A percentile compares a stretch with the other conserved stretches of the same genome.
These are phyloP conservation scores for Triticum aestivum DNA, from an alignment of 176 grass and related monocot genomes.

Conservation along the genomic window DNA sequence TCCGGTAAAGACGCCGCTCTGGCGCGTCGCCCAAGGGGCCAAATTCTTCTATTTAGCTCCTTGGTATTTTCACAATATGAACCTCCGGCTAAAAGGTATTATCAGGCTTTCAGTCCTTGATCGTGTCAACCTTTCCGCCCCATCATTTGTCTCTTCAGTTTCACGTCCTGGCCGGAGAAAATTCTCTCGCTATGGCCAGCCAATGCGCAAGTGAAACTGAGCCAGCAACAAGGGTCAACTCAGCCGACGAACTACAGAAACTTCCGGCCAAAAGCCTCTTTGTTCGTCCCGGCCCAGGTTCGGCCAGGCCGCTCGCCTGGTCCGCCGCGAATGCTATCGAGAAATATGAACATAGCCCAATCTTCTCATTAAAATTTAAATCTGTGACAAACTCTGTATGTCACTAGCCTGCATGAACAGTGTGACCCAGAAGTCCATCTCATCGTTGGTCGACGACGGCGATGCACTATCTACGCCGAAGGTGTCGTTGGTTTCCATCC, in stretches of 20 bases:
- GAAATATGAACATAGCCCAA: neutral
- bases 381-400: constrained; percentile 41
- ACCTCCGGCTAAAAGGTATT: too few relatives aligned
- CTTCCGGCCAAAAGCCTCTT: too few relatives aligned
- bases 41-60: too few relatives aligned
- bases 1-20: too few relatives aligned
- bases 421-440: constrained; percentile 64
- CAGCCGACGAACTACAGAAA: neutral
- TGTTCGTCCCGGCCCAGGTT: too few relatives aligned
- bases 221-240: neutral
- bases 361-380: neutral
- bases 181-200: neutral
- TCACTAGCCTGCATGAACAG: constrained; percentile 58
- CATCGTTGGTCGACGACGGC: constrained; percentile 32
- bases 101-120: too few relatives aligned
- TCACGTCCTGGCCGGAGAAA: too few relatives aligned
- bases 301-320: too few relatives aligned
- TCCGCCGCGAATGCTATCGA: neutral
- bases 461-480: neutral
- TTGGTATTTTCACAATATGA: too few relatives aligned
- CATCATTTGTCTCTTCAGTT: too few relatives aligned
- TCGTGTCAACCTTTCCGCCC: too few relatives aligned
- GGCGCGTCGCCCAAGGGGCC: too few relatives aligned
- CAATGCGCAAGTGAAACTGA: neutral
- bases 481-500: neutral